Evolutionary conservation across 2,329 filamentous ascomycete genomes (phyloP).

Genomic region (Botrytis deweyae): DNA sequence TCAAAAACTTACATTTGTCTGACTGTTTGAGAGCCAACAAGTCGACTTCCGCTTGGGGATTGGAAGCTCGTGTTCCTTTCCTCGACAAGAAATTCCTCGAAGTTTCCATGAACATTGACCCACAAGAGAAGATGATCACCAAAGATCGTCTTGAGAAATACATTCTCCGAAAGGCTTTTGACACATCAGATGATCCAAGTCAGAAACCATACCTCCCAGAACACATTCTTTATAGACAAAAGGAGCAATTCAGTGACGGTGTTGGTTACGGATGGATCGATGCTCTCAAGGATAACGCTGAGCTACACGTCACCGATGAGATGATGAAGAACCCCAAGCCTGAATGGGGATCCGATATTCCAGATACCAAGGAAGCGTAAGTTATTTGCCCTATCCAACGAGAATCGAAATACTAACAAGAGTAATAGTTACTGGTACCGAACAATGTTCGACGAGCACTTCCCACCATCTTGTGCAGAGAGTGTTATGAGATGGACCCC

Average conservation of each 20-base stretch:
- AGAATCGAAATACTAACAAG: background rate
- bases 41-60: conserved; percentile 95
- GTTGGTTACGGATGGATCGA: conserved; percentile 99
- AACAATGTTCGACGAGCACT: conserved; percentile 98
- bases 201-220: conserved; percentile 87
- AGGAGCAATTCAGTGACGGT: conserved; percentile 99
- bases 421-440: conserved; percentile 84
- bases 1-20: conserved; percentile 95
- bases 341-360: conserved; percentile 90
- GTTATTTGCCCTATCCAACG: conserved; percentile 38
- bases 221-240: conserved; percentile 95
- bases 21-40: conserved; percentile 99
- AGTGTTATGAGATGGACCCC: conserved; percentile 97
- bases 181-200: conserved; percentile 82
- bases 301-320: conserved; percentile 87
- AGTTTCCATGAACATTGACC: conserved; percentile 89
- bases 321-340: conserved; percentile 98
- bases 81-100: conserved; percentile 97
- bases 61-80: conserved; percentile 97
- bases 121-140: conserved; percentile 92
- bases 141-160: conserved; percentile 80
- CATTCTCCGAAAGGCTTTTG: conserved; percentile 96
- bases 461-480: conserved; percentile 84
- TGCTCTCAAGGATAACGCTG: conserved; percentile 90
- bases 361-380: conserved; percentile 94